These are phyloP conservation scores for Boletales sp. DNA, from an alignment of 768 basidiomycete species.

Conservation along the genomic window DNA sequence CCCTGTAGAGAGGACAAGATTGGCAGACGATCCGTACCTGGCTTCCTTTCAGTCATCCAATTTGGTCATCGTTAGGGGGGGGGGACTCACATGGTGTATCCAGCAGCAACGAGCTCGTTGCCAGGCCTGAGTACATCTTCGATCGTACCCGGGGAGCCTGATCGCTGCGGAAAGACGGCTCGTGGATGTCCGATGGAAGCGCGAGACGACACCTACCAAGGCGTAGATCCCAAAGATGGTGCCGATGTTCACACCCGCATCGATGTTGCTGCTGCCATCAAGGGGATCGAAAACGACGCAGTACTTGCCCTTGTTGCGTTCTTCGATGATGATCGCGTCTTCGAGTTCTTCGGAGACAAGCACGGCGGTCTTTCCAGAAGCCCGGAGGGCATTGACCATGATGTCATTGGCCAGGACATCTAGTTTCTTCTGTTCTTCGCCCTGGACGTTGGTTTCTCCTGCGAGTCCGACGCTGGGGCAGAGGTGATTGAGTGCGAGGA, in stretches of 20 bases:
- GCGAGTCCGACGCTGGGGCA: constrained; percentile 83
- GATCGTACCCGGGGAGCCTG: constrained; percentile 75
- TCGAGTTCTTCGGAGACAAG: constrained; percentile 96
- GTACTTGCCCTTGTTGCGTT: constrained; percentile 77
- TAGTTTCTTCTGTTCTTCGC: constrained; percentile 99
- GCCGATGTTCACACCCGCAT: constrained; percentile 97
- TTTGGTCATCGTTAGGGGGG: neutral
- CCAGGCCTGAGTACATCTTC: constrained; percentile 92
- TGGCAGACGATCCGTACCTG: constrained; percentile 93
- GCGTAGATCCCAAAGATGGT: constrained; percentile 98
- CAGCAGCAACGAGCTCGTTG: constrained; percentile 95
- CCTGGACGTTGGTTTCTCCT: constrained; percentile 94
- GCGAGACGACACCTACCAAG: constrained; percentile 54
- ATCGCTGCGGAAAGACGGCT: constrained; percentile 41
- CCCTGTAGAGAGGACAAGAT: constrained; percentile 92
- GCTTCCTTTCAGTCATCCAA: constrained; percentile 8
- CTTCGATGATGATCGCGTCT: constrained; percentile 87
- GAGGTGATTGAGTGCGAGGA: neutral
- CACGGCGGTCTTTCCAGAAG: constrained; percentile 95
- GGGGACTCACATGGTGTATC: constrained; percentile 86
- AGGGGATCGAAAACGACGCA: constrained; percentile 99
- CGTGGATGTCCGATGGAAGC: neutral
- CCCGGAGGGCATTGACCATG: constrained; percentile 96
- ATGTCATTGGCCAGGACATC: constrained; percentile 98
- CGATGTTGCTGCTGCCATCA: constrained; percentile 95